phyloP scores from a whole-genome alignment of 1,284 basidiomycete species.

The Ustilago curta region DNA sequence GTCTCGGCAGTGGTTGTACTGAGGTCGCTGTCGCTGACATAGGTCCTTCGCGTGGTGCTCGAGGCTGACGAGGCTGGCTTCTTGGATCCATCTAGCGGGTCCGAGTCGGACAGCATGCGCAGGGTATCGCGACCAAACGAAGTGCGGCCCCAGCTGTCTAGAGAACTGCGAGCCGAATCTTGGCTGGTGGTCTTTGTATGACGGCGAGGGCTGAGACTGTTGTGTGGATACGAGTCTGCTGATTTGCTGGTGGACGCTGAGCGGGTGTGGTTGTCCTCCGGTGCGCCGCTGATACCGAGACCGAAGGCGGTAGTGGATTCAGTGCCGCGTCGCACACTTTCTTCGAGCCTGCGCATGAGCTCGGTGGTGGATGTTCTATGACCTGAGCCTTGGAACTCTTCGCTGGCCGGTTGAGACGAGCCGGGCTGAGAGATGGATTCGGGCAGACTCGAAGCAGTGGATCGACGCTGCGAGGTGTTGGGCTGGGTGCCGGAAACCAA shows the following conservation, averaged over 20 bases:
- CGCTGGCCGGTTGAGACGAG: slow-evolving; percentile 29
- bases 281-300: slow-evolving; percentile 26
- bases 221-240: neutral
- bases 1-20: slow-evolving; percentile 44
- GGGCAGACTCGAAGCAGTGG: slow-evolving; percentile 29
- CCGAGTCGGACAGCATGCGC: slow-evolving; percentile 21
- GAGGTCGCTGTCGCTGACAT: slow-evolving; percentile 44
- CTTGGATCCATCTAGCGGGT: slow-evolving; percentile 5
- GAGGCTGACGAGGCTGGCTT: slow-evolving; percentile 18
- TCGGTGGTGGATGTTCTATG: slow-evolving; percentile 7
- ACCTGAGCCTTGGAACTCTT: slow-evolving; percentile 17
- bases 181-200: slow-evolving; percentile 39
- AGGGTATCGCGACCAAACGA: slow-evolving; percentile 27
- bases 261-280: slow-evolving; percentile 2
- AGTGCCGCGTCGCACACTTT: slow-evolving; percentile 4
- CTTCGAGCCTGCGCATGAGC: slow-evolving; percentile 18
- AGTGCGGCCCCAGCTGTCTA: slow-evolving; percentile 33
- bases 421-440: slow-evolving; percentile 32
- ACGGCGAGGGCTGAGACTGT: slow-evolving; percentile 7
- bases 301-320: slow-evolving; percentile 12
- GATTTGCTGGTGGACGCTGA: neutral
- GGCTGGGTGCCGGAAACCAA: neutral
- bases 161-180: slow-evolving; percentile 31
- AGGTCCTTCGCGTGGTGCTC: slow-evolving; percentile 18
- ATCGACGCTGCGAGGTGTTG: slow-evolving; percentile 11